Percentiles rank a stretch among this genome's conserved stretches.
Evolutionary conservation across 2,329 filamentous ascomycete genomes (phyloP).

Genomic region (Pseudocercospora fijiensis): DNA sequence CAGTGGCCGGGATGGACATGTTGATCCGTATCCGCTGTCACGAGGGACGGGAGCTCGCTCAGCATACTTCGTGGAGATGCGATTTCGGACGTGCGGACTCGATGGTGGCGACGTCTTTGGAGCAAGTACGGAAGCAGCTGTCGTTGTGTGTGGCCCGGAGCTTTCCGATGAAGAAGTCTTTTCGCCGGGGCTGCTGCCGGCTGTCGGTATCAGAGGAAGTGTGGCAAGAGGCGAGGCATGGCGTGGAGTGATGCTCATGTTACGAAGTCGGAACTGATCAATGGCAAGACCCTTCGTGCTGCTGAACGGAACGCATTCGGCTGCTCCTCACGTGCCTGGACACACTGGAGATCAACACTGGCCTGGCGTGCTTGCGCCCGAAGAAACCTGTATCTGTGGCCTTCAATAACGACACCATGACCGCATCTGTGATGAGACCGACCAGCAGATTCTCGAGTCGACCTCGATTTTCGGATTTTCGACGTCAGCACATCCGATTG

Average conservation of each 20-base stretch:
- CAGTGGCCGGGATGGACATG: background rate
- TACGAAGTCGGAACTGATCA: background rate
- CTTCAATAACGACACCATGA: background rate
- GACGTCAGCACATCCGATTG: too few species aligned
- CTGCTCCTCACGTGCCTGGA: background rate
- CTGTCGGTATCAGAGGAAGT: too few species aligned
- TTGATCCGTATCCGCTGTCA: background rate
- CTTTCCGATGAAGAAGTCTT: background rate
- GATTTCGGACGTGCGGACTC: background rate
- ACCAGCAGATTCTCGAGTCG: too few species aligned
- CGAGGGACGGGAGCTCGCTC: background rate
- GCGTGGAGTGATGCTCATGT: background rate
- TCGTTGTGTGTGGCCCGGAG: background rate
- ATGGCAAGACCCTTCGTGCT: background rate
- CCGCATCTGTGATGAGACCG: background rate
- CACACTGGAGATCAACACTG: background rate
- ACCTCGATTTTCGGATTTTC: too few species aligned
- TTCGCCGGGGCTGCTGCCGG: too few species aligned
- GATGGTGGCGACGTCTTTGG: background rate
- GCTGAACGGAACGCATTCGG: background rate
- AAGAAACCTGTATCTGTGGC: background rate
- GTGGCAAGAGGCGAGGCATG: too few species aligned
- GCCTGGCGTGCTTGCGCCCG: background rate
- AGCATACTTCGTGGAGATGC: background rate
- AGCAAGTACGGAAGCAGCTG: background rate